Evolutionary conservation across 2,329 filamentous ascomycete genomes (phyloP).

Genomic region (Pestalotiopsis sp.): DNA sequence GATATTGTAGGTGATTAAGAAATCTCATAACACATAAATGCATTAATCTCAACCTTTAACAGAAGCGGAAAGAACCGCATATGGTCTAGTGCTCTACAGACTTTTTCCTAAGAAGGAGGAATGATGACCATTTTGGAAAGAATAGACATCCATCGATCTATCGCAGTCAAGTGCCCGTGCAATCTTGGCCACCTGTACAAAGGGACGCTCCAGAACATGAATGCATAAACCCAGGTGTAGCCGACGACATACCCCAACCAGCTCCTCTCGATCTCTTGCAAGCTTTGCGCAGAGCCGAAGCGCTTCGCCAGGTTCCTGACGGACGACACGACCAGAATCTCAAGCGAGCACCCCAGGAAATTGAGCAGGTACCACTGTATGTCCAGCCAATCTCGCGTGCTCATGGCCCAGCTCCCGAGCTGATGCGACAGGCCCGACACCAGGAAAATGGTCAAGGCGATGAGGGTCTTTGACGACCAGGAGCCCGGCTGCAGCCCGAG

Average conservation of each 20-base stretch:
- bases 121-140: conserved; percentile 7
- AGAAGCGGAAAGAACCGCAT: too few species aligned
- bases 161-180: background rate
- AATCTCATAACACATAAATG: too few species aligned
- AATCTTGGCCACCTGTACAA: conserved; percentile 10
- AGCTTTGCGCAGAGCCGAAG: background rate
- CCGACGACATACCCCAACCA: background rate
- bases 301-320: background rate
- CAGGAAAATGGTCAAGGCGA: conserved; percentile 16
- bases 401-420: conserved; percentile 15
- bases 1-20: too few species aligned
- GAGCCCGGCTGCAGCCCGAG: background rate
- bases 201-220: conserved; percentile 21
- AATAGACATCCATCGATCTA: conserved; percentile 9
- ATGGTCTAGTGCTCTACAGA: too few species aligned
- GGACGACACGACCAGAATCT: background rate
- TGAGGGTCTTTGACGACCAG: background rate
- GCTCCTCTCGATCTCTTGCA: background rate
- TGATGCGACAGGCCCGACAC: conserved; percentile 16
- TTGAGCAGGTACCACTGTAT: conserved; percentile 19
- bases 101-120: background rate
- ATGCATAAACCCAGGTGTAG: conserved; percentile 15
- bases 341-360: conserved; percentile 15
- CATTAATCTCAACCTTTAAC: too few species aligned
- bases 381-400: conserved; percentile 15